A percentile compares a stretch with the other conserved stretches of the same genome.
phyloP scores from a whole-genome alignment of 1,284 basidiomycete species.

The Ceraceosorus bombacis region DNA sequence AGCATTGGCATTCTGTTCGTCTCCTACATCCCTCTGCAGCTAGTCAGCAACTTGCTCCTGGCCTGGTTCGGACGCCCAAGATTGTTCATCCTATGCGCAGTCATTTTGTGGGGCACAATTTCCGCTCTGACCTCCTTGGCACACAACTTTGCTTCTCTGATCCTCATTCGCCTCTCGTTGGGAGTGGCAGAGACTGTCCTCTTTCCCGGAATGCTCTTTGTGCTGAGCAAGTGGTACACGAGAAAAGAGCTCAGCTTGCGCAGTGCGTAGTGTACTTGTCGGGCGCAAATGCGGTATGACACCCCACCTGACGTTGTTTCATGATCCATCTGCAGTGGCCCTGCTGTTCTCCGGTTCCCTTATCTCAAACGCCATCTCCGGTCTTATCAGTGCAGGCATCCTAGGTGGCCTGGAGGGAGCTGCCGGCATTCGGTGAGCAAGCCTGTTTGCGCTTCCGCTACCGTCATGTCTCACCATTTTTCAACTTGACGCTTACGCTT shows the following conservation, averaged over 20 bases:
- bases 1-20: conserved; percentile 67
- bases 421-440: neutral
- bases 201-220: conserved; percentile 8
- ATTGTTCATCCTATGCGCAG: conserved; percentile 33
- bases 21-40: conserved; percentile 54
- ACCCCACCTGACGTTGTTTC: too few relatives aligned
- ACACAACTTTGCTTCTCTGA: conserved; percentile 3
- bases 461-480: too few relatives aligned
- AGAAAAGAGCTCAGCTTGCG: conserved; percentile 9
- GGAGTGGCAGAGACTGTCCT: conserved; percentile 14
- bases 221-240: conserved; percentile 17
- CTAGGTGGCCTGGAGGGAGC: conserved; percentile 3
- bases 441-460: too few relatives aligned
- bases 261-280: conserved; percentile 1
- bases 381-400: conserved; percentile 15
- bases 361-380: conserved; percentile 10
- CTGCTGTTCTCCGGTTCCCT: conserved; percentile 4
- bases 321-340: neutral
- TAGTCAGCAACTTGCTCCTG: conserved; percentile 53
- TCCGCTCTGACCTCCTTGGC: conserved; percentile 20
- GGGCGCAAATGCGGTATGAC: too few relatives aligned
- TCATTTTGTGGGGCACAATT: conserved; percentile 33
- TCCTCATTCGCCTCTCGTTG: conserved; percentile 11
- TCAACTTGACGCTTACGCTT: too few relatives aligned
- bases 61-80: conserved; percentile 42